Evolutionary conservation across 495 filamentous ascomycete genomes (phyloP), one percentile per base, ranked within the genome.

Genomic region (Letharia lupina): DNA sequence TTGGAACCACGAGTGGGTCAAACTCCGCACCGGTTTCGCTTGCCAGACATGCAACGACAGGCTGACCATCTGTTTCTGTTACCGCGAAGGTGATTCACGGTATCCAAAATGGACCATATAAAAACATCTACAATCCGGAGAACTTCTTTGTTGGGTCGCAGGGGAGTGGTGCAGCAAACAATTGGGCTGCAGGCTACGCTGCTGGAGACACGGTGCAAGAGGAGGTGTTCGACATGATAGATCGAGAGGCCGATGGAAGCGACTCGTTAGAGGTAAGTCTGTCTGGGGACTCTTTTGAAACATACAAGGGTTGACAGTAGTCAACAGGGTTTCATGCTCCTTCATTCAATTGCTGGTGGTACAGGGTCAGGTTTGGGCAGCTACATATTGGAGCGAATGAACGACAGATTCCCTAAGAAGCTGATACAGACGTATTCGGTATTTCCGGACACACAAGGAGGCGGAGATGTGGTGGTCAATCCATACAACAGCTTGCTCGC

Each of bases 211-310:
- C 80, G 40, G 91, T 98, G 28, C 90, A 96, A 69, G 94, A 98
- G 73, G 94, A 98, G 75, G 90, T 98, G 63, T 90, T 98, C 81
- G 94, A 98, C 75, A 98, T 98, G 93, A 97, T 98, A 70, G 95
- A 98, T 75, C 89, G 94, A 64, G 94, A 98, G 76, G 94, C 94
- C 23, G 94, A 98, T 76, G 94, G 94, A 31, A 97, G 93, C 77
- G 94, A 98, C 74, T 96, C 92, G 45, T 80, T 98, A 33, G 94
- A 98, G 81, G 89, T 91, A 76, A 41, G 70, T 48, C 48, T 37
- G 58, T 48, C 23, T 20, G 35, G 58, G 47, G 31, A n/a, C 33
- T 37, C n/a, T 5, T 5, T 50, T 62, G 41, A 47, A 42, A 44
- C 20, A 62, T 39, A 35, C 8, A 33, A 63, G 9, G 57, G 23